A percentile compares a stretch with the other conserved stretches of the same genome.
Conservation (phyloP, 1,284 basidiomycete genomes). For the Ceratobasidium papillatum region DNA sequence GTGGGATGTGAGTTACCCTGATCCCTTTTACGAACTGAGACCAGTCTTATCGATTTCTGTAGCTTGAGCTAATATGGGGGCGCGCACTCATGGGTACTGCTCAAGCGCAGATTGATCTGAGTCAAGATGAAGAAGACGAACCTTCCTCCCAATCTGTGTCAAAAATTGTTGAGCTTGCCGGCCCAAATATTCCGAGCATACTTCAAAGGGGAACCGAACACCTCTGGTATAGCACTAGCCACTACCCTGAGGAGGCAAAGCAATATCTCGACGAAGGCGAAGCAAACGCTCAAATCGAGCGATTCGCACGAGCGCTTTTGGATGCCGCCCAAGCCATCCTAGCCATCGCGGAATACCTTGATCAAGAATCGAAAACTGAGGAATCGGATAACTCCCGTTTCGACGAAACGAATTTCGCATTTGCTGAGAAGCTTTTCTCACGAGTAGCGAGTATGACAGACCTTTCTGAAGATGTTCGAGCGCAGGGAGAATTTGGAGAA, state of each 20-base stretch:
- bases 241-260: neutral
- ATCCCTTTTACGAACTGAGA: neutral
- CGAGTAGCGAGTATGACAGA: neutral
- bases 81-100: slow-evolving; percentile 4
- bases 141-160: neutral
- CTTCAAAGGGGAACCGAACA: neutral
- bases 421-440: neutral
- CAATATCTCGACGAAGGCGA: neutral
- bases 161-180: neutral
- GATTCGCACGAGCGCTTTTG: slow-evolving; percentile 9
- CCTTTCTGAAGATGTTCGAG: neutral
- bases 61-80: slow-evolving; percentile 25
- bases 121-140: neutral
- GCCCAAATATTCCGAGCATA: neutral
- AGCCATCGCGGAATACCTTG: neutral
- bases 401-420: neutral
- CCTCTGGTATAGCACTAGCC: neutral
- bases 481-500: slow-evolving; percentile 6
- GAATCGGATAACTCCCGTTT: no score
- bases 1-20: slow-evolving; percentile 26
- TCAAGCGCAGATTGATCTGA: neutral
- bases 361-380: neutral
- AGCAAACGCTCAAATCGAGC: neutral
- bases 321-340: neutral
- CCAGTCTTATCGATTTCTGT: neutral